Conservation (phyloP, 768 basidiomycete genomes). For the Gloeopeniophorella convolvens region DNA sequence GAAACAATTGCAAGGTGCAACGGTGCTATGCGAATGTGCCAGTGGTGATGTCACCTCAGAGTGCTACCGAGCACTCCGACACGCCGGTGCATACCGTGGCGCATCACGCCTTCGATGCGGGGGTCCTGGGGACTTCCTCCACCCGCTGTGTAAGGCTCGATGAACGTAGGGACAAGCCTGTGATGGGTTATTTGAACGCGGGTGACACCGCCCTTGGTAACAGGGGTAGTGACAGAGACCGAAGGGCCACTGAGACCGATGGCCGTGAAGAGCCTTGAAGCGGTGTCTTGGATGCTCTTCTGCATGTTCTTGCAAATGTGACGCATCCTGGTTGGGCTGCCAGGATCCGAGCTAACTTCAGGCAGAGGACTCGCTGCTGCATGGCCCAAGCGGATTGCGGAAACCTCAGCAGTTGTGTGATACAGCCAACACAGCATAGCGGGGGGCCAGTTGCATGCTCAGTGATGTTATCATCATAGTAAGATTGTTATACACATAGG, state of each 20-base stretch:
- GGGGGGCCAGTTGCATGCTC: no score
- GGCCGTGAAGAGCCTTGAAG: conserved; percentile 6
- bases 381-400: conserved; percentile 14
- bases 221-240: not conserved
- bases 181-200: conserved; percentile 5
- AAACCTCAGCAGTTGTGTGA: conserved; percentile 9
- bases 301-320: conserved; percentile 20
- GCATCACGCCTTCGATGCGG: not conserved
- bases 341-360: not conserved
- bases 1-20: no score
- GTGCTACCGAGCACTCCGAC: no score
- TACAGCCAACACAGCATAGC: no score
- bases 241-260: conserved; percentile 9
- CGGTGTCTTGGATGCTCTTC: conserved; percentile 8
- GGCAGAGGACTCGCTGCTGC: conserved; percentile 2
- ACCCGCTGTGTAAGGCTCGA: not conserved
- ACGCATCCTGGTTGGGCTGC: conserved; percentile 12
- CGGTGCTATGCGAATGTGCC: no score
- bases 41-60: no score
- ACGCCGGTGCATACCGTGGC: conserved; percentile 20
- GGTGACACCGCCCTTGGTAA: not conserved
- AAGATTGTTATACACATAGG: no score
- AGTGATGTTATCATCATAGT: no score
- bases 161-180: not conserved
- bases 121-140: not conserved